Conservation (phyloP, 176 grass and related monocot genomes). For the Bromus sterilis region DNA sequence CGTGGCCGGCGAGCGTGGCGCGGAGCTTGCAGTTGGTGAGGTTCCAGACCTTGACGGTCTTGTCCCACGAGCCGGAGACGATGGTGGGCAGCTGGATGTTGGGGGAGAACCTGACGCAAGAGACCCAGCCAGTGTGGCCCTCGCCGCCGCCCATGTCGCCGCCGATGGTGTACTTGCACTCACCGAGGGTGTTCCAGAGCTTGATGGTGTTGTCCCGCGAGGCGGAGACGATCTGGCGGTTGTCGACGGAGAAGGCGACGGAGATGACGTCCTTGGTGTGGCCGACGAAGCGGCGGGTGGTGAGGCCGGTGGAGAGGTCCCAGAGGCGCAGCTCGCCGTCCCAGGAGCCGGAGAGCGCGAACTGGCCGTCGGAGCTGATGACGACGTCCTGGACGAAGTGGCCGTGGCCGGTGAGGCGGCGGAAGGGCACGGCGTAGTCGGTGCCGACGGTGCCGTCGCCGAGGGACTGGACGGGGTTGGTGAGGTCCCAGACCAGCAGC, state of each 20-base stretch:
- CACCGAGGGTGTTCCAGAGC: constrained; percentile 79
- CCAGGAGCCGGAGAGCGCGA: constrained; percentile 78
- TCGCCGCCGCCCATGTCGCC: constrained; percentile 34
- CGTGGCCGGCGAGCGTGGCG: constrained; percentile 27
- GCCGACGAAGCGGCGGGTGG: constrained; percentile 56
- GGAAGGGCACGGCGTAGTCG: constrained; percentile 43
- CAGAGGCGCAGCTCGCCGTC: constrained; percentile 76
- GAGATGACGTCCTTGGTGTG: constrained; percentile 75
- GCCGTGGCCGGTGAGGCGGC: constrained; percentile 70
- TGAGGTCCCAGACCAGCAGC: constrained; percentile 50
- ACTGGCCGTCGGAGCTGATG: constrained; percentile 70
- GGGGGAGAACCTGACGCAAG: constrained; percentile 54
- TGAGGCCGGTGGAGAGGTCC: constrained; percentile 54
- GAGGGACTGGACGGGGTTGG: constrained; percentile 19
- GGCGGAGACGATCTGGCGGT: constrained; percentile 77
- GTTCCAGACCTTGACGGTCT: constrained; percentile 65
- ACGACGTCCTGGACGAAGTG: constrained; percentile 85
- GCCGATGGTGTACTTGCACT: constrained; percentile 84
- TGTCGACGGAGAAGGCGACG: constrained; percentile 82
- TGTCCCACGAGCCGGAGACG: constrained; percentile 62
- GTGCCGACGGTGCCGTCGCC: not conserved
- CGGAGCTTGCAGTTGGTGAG: constrained; percentile 70
- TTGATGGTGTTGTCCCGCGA: constrained; percentile 81
- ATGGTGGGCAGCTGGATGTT: constrained; percentile 35
- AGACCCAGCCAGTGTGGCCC: constrained; percentile 58